These are phyloP conservation scores for Candida patagonica DNA, from an alignment of 805 yeast genomes.

Conservation along the genomic window DNA sequence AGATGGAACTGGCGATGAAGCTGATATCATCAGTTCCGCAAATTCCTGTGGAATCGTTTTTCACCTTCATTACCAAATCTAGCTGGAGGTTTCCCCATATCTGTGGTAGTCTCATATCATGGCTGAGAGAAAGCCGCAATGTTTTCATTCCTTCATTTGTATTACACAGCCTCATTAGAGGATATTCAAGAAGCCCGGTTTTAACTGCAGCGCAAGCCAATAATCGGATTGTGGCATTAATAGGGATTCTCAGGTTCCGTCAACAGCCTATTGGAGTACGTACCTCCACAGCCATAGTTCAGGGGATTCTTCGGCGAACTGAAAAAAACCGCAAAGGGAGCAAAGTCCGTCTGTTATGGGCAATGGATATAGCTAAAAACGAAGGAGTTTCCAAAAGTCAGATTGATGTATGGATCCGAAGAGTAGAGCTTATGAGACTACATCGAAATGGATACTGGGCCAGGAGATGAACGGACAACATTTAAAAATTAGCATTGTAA, in stretches of 20 bases:
- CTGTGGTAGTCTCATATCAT: conserved; percentile 13
- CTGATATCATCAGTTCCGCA: conserved; percentile 8
- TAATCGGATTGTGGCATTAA: conserved; percentile 16
- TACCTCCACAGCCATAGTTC: conserved; percentile 18
- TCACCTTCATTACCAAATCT: conserved; percentile 14
- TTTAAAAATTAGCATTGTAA: no score
- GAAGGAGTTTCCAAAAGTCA: conserved; percentile 16
- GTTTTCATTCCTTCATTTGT: conserved; percentile 13
- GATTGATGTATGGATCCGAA: conserved; percentile 17
- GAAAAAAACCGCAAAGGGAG: conserved; percentile 18
- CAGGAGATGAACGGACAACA: no score
- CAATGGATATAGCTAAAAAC: conserved; percentile 19
- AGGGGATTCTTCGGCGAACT: conserved; percentile 19
- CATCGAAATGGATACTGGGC: conserved; percentile 19
- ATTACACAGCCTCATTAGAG: conserved; percentile 17
- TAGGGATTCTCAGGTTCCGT: conserved; percentile 14
- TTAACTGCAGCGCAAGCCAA: conserved; percentile 20
- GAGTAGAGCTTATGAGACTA: conserved; percentile 17
- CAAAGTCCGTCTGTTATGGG: conserved; percentile 23
- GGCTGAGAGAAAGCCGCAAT: conserved; percentile 16
- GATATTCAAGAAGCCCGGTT: conserved; percentile 14
- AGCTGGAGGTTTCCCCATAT: conserved; percentile 19
- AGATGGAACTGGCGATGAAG: conserved; percentile 10
- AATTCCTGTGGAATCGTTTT: conserved; percentile 9
- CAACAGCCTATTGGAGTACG: conserved; percentile 4